Percentiles rank a stretch among this genome's conserved stretches.
Conservation (phyloP, 2,329 filamentous ascomycete species). For the Fusarium odoratissimum region DNA sequence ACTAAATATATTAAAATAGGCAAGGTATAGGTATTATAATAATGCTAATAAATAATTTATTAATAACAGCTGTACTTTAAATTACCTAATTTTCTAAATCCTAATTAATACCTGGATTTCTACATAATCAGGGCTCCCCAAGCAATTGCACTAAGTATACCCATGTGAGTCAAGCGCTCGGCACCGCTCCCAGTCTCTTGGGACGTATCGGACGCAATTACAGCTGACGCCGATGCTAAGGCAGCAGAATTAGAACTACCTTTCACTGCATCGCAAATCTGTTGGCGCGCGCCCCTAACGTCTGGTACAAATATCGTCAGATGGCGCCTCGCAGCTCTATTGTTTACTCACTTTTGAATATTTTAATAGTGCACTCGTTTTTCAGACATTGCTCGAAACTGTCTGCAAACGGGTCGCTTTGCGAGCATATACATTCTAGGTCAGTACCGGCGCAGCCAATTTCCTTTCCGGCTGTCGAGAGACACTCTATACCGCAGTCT, state of each 20-base stretch:
- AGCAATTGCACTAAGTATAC: neutral
- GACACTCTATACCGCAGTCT: neutral
- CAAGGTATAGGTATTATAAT: no score
- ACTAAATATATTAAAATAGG: no score
- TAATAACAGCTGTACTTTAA: no score
- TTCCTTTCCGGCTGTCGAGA: neutral
- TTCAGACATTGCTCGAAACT: neutral
- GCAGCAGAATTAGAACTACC: neutral
- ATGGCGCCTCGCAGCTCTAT: neutral
- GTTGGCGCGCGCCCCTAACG: neutral
- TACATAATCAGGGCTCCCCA: neutral
- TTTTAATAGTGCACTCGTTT: neutral
- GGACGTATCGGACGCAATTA: neutral
- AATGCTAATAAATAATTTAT: no score
- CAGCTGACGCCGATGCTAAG: neutral
- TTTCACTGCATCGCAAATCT: neutral
- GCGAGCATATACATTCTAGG: neutral
- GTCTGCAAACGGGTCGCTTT: neutral
- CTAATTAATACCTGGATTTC: no score
- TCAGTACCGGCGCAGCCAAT: neutral
- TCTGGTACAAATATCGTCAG: neutral
- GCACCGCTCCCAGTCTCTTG: neutral
- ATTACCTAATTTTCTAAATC: neutral
- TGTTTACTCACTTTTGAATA: neutral
- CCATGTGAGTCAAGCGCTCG: rapidly evolving